Conservation (phyloP, 805 yeast species). For the Pichia heedii region DNA sequence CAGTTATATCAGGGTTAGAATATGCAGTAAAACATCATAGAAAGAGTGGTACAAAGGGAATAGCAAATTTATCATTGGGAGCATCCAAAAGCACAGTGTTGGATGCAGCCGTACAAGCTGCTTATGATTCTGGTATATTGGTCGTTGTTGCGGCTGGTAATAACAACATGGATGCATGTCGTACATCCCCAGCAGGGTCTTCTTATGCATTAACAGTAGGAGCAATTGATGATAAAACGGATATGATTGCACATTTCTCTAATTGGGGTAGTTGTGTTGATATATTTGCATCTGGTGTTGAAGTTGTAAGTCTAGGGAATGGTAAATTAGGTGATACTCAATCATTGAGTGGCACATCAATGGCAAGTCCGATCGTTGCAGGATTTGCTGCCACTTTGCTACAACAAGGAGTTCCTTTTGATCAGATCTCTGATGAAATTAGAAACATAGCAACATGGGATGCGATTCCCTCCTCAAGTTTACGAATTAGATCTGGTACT, state of each 20-base stretch:
- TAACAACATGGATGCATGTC: conserved; percentile 66
- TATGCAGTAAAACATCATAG: conserved; percentile 54
- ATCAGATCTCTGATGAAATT: conserved; percentile 33
- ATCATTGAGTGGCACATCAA: conserved; percentile 63
- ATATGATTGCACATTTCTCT: conserved; percentile 66
- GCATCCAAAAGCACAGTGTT: conserved; percentile 57
- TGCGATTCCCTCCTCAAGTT: conserved; percentile 37
- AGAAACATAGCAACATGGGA: conserved; percentile 39
- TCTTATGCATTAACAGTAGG: conserved; percentile 71
- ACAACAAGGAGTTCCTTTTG: conserved; percentile 39
- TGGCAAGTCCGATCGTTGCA: conserved; percentile 71
- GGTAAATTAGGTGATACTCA: not conserved
- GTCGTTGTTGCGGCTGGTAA: conserved; percentile 87
- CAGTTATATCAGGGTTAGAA: conserved; percentile 58
- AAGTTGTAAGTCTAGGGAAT: conserved; percentile 43
- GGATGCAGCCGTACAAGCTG: conserved; percentile 70
- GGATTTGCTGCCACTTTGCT: conserved; percentile 53
- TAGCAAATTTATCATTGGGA: conserved; percentile 77
- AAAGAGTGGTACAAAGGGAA: conserved; percentile 35
- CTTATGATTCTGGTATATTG: conserved; percentile 60
- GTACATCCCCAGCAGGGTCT: conserved; percentile 81
- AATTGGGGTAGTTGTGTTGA: conserved; percentile 94
- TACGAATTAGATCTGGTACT: conserved; percentile 40
- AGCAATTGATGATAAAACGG: conserved; percentile 71
- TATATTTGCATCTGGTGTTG: conserved; percentile 74